Conservation (phyloP, 495 filamentous ascomycete species). For the Aspergillus homomorphus region DNA sequence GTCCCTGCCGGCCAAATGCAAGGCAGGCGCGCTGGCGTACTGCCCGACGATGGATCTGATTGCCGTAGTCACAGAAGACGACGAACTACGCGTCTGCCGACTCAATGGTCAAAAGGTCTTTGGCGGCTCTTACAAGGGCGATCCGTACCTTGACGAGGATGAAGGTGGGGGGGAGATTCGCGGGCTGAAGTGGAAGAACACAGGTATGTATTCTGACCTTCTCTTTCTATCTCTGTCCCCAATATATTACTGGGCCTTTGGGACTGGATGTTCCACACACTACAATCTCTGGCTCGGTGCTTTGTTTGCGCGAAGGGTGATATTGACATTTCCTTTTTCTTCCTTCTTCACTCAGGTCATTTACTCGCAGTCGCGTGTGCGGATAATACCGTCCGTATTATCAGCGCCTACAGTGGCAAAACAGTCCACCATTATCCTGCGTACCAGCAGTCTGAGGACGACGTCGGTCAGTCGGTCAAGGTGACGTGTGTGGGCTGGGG, state of each 20-base stretch:
- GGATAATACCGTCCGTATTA: slow-evolving; percentile 65
- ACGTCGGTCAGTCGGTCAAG: slow-evolving; percentile 29
- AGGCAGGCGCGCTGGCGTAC: slow-evolving; percentile 59
- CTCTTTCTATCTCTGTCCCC: neutral
- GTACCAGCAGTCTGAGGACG: slow-evolving; percentile 18
- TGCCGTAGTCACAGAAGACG: slow-evolving; percentile 63
- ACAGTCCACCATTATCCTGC: slow-evolving; percentile 64
- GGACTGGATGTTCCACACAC: no score
- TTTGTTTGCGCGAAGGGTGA: neutral
- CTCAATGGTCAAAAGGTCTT: slow-evolving; percentile 69
- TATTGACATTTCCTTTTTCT: no score
- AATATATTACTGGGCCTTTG: no score
- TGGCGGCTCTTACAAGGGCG: slow-evolving; percentile 48
- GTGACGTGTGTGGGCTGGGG: slow-evolving; percentile 73
- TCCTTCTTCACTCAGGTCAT: slow-evolving; percentile 56
- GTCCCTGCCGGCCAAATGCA: slow-evolving; percentile 51
- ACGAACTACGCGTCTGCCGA: slow-evolving; percentile 61
- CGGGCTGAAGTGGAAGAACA: slow-evolving; percentile 70
- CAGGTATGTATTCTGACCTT: slow-evolving; percentile 53
- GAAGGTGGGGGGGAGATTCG: slow-evolving; percentile 53
- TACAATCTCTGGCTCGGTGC: no score
- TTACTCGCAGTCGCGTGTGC: slow-evolving; percentile 76
- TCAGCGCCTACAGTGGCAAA: slow-evolving; percentile 74
- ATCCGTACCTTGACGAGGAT: slow-evolving; percentile 48
- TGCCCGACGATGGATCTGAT: slow-evolving; percentile 83